These are phyloP conservation scores for Dactylonectria macrodidyma DNA, from an alignment of 2,329 filamentous ascomycete species.

Conservation along the genomic window DNA sequence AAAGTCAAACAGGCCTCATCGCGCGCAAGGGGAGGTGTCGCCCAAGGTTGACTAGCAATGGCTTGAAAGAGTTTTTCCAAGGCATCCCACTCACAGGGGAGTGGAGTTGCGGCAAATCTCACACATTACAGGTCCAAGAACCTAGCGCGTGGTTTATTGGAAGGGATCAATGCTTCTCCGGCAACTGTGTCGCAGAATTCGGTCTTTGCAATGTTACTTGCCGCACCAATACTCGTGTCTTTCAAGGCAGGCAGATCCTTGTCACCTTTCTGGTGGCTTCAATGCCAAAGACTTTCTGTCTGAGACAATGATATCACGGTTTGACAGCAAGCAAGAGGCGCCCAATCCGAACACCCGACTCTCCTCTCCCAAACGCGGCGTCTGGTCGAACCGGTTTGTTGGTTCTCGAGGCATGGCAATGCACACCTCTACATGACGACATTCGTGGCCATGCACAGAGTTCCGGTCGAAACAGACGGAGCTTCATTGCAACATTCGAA, in stretches of 20 bases:
- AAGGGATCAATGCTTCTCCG: not conserved
- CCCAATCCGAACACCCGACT: slow-evolving; percentile 14
- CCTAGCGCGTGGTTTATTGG: not conserved
- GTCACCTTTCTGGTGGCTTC: not conserved
- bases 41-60: not conserved
- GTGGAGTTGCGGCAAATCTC: not conserved
- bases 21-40: not conserved
- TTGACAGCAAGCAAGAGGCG: slow-evolving; percentile 6
- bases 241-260: not conserved
- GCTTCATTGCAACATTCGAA: slow-evolving; percentile 10
- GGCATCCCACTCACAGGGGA: not conserved
- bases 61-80: not conserved
- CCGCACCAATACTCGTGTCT: not conserved
- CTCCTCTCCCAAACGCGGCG: not conserved
- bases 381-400: slow-evolving; percentile 4
- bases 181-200: not conserved
- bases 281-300: not conserved
- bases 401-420: not conserved
- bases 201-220: not conserved
- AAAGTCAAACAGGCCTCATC: slow-evolving; percentile 2
- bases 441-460: slow-evolving; percentile 7
- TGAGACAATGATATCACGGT: not conserved
- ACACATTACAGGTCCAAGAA: not conserved
- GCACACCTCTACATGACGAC: not conserved
- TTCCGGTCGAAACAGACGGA: slow-evolving; percentile 16